Evolutionary conservation across 2,329 filamentous ascomycete species (phyloP).

Genomic region (Colletotrichum lindemuthianum): DNA sequence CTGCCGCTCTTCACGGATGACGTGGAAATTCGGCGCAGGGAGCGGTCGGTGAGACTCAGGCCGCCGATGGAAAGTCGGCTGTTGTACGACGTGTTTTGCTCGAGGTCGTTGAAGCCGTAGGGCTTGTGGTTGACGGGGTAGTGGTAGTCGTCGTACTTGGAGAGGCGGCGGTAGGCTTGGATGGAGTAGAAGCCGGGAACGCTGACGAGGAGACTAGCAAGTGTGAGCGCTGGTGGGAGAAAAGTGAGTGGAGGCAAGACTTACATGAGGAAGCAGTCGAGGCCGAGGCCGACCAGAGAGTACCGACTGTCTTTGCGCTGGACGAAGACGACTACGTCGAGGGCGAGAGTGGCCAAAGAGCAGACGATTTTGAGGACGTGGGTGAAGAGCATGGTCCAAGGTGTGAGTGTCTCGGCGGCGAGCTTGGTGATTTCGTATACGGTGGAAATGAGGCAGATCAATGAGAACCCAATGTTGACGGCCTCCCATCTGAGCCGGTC

Average conservation of each 20-base stretch:
- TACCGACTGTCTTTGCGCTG: slow-evolving; percentile 57
- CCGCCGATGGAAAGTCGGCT: slow-evolving; percentile 33
- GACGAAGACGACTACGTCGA: slow-evolving; percentile 63
- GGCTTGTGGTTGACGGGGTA: slow-evolving; percentile 60
- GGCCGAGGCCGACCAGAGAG: slow-evolving; percentile 57
- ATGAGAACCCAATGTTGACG: slow-evolving; percentile 61
- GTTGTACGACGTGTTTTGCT: slow-evolving; percentile 36
- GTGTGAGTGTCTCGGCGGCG: slow-evolving; percentile 61
- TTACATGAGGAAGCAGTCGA: slow-evolving; percentile 62
- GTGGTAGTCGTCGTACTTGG: slow-evolving; percentile 61
- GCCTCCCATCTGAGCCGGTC: slow-evolving; percentile 59
- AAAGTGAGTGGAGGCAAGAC: slow-evolving; percentile 36
- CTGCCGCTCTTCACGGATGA: slow-evolving; percentile 29
- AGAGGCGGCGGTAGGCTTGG: slow-evolving; percentile 57
- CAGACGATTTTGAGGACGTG: slow-evolving; percentile 61
- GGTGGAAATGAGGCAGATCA: slow-evolving; percentile 57
- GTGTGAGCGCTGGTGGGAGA: background rate
- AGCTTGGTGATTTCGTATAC: slow-evolving; percentile 58
- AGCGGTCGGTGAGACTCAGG: slow-evolving; percentile 24
- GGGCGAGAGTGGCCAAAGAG: slow-evolving; percentile 56
- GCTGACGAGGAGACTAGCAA: slow-evolving; percentile 52
- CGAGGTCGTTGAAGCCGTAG: slow-evolving; percentile 53
- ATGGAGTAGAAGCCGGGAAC: slow-evolving; percentile 58
- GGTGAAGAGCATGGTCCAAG: slow-evolving; percentile 63
- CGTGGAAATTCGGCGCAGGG: slow-evolving; percentile 35